A percentile compares a stretch with the other conserved stretches of the same genome.
These are phyloP conservation scores for Tulasnella sp. DNA, from an alignment of 768 basidiomycete species.

Conservation along the genomic window DNA sequence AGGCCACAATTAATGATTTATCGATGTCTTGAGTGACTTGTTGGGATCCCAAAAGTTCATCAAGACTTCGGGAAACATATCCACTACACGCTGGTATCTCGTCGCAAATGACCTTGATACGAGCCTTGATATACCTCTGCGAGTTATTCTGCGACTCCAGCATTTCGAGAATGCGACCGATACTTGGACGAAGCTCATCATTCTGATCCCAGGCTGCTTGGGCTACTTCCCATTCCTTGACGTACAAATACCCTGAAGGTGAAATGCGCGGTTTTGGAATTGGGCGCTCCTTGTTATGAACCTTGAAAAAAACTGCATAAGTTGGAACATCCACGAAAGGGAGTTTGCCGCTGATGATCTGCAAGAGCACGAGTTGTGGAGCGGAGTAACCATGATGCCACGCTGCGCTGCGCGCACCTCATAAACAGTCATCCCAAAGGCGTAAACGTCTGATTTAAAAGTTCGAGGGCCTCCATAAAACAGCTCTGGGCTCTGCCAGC, in stretches of 20 bases:
- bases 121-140: background rate
- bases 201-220: background rate
- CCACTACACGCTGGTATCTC: background rate
- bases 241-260: background rate
- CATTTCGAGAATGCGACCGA: background rate
- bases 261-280: background rate
- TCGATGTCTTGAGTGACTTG: background rate
- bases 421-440: conserved; percentile 16
- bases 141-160: background rate
- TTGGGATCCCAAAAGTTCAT: background rate
- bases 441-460: background rate
- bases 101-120: background rate
- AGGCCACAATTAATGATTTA: background rate
- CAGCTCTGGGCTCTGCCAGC: conserved; percentile 19
- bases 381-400: background rate
- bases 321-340: background rate
- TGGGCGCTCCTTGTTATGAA: conserved; percentile 1
- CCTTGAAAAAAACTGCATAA: background rate
- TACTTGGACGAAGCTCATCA: background rate
- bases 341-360: background rate
- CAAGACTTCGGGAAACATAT: background rate
- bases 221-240: background rate
- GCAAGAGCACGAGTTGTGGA: background rate
- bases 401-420: background rate
- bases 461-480: background rate